Base-by-base conservation (phyloP, 2,329 filamentous ascomycete species). In the Fusarium devonianum region DNA sequence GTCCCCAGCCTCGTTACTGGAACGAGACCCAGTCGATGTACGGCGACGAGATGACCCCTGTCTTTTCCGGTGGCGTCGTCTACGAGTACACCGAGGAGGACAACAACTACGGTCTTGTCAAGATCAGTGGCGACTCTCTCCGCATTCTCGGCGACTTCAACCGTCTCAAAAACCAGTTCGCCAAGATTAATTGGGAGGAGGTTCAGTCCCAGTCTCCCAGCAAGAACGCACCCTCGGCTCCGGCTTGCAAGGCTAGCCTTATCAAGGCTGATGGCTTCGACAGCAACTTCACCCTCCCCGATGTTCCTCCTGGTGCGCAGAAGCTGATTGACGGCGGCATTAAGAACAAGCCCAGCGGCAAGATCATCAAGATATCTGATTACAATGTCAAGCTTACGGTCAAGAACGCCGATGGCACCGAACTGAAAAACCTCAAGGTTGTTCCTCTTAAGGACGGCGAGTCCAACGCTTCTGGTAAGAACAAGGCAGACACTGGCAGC, bases 71-170 rank as follows among this genome's bases (percentile, higher is more conserved):
- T 56, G 89, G 89, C 57, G 78, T 94, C 34, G 88, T 93, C 34
- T 94, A 93, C 76, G 88, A 94, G 72, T 93, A 83, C 71, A 85
- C 84, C 1, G 80, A 92, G 71, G 90, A 92, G 68, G 72, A 75
- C 30, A 86, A 87, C 69, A 75, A 84, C 67, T 87, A 78, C 52
- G 85, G 85, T 41, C 78, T 92, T 7, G 86, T 90, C 55, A 66
- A 81, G 57, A 73, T 90, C 63, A 81, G 81, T 62, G 72, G 70
- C 49, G 81, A 86, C 62, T 81, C 78, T 13, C 78, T 84, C 45
- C 75, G 78, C 35, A 76, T 91, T 32, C 76, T 84, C 25, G 60
- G 72, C 16, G 89, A 92, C 70, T 92, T 80, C 73, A 82, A 88
- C 69, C 87, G 89, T 57, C 84, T 97, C 52, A 84, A 87, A 74